phyloP scores from a whole-genome alignment of 2,329 filamentous ascomycete species.

The Trichoderma polysporum region DNA sequence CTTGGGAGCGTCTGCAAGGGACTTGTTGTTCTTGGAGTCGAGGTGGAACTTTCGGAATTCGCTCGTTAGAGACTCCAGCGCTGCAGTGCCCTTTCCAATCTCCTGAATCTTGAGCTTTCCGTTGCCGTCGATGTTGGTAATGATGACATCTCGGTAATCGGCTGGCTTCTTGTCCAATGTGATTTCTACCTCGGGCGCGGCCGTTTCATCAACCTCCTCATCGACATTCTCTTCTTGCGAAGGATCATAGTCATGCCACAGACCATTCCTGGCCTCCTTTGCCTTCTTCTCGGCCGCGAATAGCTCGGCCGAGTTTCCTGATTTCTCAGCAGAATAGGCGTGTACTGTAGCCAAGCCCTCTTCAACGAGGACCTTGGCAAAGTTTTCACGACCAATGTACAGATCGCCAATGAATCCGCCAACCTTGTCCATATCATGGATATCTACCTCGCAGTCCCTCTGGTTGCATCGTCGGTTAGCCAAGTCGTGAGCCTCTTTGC shows the following conservation, averaged over 20 bases:
- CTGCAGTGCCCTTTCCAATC: constrained; percentile 80
- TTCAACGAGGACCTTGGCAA: constrained; percentile 88
- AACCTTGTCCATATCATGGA: constrained; percentile 92
- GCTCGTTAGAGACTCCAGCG: constrained; percentile 83
- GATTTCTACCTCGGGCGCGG: constrained; percentile 52
- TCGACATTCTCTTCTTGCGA: constrained; percentile 71
- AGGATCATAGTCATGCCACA: constrained; percentile 95
- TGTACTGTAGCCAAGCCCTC: constrained; percentile 93
- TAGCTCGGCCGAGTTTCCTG: constrained; percentile 83
- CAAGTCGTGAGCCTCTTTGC: constrained; percentile 90
- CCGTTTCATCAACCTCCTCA: constrained; percentile 51
- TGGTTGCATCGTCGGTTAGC: constrained; percentile 87
- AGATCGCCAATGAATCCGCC: constrained; percentile 96
- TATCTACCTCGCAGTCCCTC: constrained; percentile 92
- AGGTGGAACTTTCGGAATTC: constrained; percentile 90
- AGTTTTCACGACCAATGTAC: constrained; percentile 92
- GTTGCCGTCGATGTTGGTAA: constrained; percentile 83
- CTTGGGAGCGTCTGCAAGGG: constrained; percentile 76
- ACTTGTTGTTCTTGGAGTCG: constrained; percentile 74
- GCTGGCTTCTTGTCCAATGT: constrained; percentile 63
- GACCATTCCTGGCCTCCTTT: constrained; percentile 81
- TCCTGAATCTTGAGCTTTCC: constrained; percentile 89
- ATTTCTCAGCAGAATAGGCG: constrained; percentile 92
- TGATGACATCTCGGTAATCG: constrained; percentile 90
- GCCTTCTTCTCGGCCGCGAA: constrained; percentile 84